Base-by-base conservation (phyloP, 768 basidiomycete genomes). In the Podaxis rugospora region DNA sequence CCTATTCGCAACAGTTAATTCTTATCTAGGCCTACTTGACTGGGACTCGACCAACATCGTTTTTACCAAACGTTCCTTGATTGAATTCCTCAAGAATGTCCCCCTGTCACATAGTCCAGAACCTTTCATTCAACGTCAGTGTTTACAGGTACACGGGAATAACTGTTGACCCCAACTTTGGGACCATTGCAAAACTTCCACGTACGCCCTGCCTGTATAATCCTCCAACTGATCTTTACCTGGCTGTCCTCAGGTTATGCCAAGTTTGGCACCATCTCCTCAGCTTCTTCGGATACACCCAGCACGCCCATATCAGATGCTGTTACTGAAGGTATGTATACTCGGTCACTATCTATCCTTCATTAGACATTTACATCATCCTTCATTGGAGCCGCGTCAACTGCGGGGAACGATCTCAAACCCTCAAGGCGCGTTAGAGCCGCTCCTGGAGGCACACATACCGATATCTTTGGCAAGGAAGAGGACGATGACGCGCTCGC, bases 41-140 rank as follows among this genome's bases (percentile, higher is more conserved):
- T 92, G 90, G 90, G 90, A 92, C 68, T 70, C 74, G 11, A 90
- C 87, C 51, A 83, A 73, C 62, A 89, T 92, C 63, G 84, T 92
- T 28, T 92, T 92, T 69, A 92, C 89, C 13, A 92, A 92, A 68
- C 83, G 90, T 42, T 76, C 83, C 46, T 74, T 92, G 64, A 77
- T 91, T 55, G 90, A 92, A 66, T 92, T 92, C 69, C 75, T 92
- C 64, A 89, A 87, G 89, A 90, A 70, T 66, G 80, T 70, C 27
- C 21, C 28, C 47, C 64, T 55, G 7, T 27, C 5, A 37, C 23
- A 11, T 0, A 28, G 23, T 39, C 16, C 13, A 44, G 27, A 51
- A 51, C 16, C 1, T 4, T 3, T 36, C 50, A 28, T 51, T 50
- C 23, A 59, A 28, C 37, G 14, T 47, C 37, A 28, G 40, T 25